Conservation (phyloP, 1,284 basidiomycete species). For the Apiotrichum sp. region DNA sequence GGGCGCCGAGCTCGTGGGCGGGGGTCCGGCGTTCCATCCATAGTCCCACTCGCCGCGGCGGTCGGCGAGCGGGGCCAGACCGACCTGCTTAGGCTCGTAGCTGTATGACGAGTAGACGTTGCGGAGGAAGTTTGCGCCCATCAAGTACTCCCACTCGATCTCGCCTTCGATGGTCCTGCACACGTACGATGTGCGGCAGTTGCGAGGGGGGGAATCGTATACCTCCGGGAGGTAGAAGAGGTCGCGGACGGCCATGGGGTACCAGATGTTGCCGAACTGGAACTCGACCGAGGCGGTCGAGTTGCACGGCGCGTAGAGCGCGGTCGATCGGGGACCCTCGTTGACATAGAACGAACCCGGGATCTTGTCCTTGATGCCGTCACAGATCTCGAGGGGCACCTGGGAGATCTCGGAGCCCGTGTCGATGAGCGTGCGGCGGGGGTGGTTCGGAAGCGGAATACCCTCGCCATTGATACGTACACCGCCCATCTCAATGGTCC, state of each 20-base stretch:
- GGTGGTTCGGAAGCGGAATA: background rate
- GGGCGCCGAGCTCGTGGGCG: no score
- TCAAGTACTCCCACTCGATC: background rate
- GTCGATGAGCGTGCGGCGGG: slow-evolving; percentile 45
- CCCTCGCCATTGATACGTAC: background rate
- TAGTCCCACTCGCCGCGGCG: background rate
- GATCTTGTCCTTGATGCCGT: slow-evolving; percentile 66
- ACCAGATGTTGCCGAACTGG: slow-evolving; percentile 61
- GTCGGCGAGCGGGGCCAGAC: slow-evolving; percentile 44
- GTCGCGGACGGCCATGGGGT: slow-evolving; percentile 63
- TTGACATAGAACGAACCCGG: slow-evolving; percentile 50
- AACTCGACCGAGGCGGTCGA: slow-evolving; percentile 61
- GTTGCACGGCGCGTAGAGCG: slow-evolving; percentile 62
- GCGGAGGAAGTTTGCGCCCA: slow-evolving; percentile 84
- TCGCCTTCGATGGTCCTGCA: background rate
- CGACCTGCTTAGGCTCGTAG: slow-evolving; percentile 48
- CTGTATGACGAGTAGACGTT: slow-evolving; percentile 50
- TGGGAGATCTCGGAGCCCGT: slow-evolving; percentile 82
- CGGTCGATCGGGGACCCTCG: no score
- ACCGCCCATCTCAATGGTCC: background rate
- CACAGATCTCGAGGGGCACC: slow-evolving; percentile 60
- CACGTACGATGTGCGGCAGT: no score
- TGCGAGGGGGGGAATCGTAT: background rate
- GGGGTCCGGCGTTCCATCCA: background rate
- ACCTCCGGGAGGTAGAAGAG: slow-evolving; percentile 47